Evolutionary conservation across 2,329 filamentous ascomycete genomes (phyloP).

Genomic region (Xylariaceae sp.): DNA sequence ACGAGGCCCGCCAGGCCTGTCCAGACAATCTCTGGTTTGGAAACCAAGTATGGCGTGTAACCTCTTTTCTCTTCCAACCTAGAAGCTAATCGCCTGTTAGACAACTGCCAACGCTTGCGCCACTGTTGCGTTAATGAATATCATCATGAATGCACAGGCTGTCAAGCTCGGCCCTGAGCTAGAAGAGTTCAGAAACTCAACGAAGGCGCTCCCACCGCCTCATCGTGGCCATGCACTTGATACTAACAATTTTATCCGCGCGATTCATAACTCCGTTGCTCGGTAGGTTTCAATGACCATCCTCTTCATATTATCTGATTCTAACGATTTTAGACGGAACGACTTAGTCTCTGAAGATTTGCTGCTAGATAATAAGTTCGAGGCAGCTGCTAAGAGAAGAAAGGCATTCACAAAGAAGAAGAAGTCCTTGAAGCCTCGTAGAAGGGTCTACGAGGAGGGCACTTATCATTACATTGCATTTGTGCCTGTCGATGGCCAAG

Average conservation of each 20-base stretch:
- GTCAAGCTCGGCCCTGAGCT: slow-evolving; percentile 75
- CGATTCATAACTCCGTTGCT: slow-evolving; percentile 87
- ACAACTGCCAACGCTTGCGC: slow-evolving; percentile 86
- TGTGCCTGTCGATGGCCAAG: slow-evolving; percentile 72
- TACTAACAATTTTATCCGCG: slow-evolving; percentile 76
- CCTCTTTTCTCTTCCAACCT: background rate
- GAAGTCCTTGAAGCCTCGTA: slow-evolving; percentile 34
- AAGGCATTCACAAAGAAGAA: slow-evolving; percentile 28
- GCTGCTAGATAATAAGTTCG: slow-evolving; percentile 63
- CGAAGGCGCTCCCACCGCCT: slow-evolving; percentile 69
- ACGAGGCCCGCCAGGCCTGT: slow-evolving; percentile 56
- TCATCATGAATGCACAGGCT: slow-evolving; percentile 80
- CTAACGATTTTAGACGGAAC: slow-evolving; percentile 60
- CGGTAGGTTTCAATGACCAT: slow-evolving; percentile 50
- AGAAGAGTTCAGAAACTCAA: slow-evolving; percentile 73
- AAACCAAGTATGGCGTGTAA: slow-evolving; percentile 69
- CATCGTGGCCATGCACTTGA: slow-evolving; percentile 78
- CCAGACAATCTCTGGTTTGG: slow-evolving; percentile 85
- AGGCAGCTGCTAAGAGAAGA: slow-evolving; percentile 45
- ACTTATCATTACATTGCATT: slow-evolving; percentile 91
- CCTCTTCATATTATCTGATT: background rate
- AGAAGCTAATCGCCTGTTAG: slow-evolving; percentile 49
- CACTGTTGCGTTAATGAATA: slow-evolving; percentile 90
- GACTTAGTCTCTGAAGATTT: slow-evolving; percentile 78
- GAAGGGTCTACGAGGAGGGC: slow-evolving; percentile 59